These are phyloP conservation scores for Sapria himalayana DNA, from an alignment of 345 rosid genomes.

Conservation along the genomic window DNA sequence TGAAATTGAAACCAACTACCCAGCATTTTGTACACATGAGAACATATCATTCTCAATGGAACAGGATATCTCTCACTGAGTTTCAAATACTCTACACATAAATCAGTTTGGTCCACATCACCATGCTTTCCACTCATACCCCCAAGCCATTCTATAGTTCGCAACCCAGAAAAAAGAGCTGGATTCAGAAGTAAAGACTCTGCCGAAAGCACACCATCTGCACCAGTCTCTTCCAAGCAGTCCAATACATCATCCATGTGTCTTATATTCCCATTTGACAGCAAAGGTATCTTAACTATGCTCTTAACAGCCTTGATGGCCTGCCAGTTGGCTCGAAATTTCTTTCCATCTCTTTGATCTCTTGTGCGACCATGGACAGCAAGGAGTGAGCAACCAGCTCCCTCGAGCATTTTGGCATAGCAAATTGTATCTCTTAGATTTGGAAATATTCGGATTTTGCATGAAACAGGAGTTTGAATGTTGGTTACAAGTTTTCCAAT, in stretches of 20 bases:
- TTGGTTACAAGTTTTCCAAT: conserved; percentile 55
- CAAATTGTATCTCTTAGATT: conserved; percentile 49
- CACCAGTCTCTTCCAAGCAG: conserved; percentile 57
- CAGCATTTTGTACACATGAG: conserved; percentile 77
- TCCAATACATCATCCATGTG: conserved; percentile 51
- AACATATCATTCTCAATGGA: conserved; percentile 82
- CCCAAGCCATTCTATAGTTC: conserved; percentile 38
- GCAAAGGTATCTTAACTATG: conserved; percentile 54
- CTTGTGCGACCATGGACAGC: conserved; percentile 89
- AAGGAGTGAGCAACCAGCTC: conserved; percentile 76
- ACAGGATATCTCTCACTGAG: conserved; percentile 78
- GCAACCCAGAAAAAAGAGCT: conserved; percentile 69
- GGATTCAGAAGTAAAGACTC: conserved; percentile 93
- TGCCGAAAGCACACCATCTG: conserved; percentile 86
- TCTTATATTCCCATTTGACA: conserved; percentile 84
- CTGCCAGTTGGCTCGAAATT: conserved; percentile 58
- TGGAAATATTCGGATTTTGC: conserved; percentile 74
- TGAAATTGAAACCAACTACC: conserved; percentile 75
- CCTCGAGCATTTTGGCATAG: conserved; percentile 85
- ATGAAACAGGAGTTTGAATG: conserved; percentile 58
- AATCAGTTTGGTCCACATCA: conserved; percentile 54
- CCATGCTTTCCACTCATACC: conserved; percentile 25
- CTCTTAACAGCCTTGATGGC: conserved; percentile 68
- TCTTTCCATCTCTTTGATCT: conserved; percentile 76
- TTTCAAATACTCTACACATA: conserved; percentile 53